A percentile compares a stretch with the other conserved stretches of the same genome.
phyloP scores from a whole-genome alignment of 345 rosid species.

The Euclidium syriacum region DNA sequence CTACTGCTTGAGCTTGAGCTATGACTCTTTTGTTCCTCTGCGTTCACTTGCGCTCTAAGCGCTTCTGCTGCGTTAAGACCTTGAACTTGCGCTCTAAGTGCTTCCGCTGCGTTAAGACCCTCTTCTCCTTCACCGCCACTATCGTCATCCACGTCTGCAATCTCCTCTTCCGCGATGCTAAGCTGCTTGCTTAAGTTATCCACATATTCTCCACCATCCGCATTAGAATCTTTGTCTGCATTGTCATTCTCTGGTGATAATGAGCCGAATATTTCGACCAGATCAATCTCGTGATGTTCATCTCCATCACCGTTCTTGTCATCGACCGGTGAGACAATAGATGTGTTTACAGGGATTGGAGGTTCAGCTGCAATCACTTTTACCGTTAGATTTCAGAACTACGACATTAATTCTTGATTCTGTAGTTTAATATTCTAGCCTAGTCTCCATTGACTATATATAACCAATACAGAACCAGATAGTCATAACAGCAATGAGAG shows the following conservation, averaged over 20 bases:
- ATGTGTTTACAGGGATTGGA: conserved; percentile 23
- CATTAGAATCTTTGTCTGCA: conserved; percentile 31
- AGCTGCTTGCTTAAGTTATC: conserved; percentile 17
- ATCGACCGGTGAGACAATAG: conserved; percentile 30
- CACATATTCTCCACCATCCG: conserved; percentile 26
- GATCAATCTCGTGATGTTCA: conserved; percentile 57
- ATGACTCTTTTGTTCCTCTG: conserved; percentile 31
- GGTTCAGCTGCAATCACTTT: conserved; percentile 38
- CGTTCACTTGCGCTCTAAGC: conserved; percentile 78
- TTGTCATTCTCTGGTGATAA: conserved; percentile 44
- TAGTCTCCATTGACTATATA: neutral
- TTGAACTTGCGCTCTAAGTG: conserved; percentile 85
- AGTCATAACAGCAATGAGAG: neutral
- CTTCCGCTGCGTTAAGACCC: conserved; percentile 88
- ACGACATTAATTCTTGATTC: neutral
- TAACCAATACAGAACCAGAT: neutral
- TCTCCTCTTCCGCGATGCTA: conserved; percentile 48
- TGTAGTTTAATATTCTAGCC: neutral
- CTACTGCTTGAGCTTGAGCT: conserved; percentile 74
- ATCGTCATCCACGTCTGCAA: conserved; percentile 86
- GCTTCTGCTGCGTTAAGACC: conserved; percentile 99
- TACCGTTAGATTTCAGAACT: conserved; percentile 33
- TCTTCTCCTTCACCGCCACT: conserved; percentile 40
- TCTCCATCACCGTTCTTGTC: conserved; percentile 52
- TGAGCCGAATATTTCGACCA: conserved; percentile 62